phyloP scores from a whole-genome alignment of 805 yeast species.

The Candida koratica region DNA sequence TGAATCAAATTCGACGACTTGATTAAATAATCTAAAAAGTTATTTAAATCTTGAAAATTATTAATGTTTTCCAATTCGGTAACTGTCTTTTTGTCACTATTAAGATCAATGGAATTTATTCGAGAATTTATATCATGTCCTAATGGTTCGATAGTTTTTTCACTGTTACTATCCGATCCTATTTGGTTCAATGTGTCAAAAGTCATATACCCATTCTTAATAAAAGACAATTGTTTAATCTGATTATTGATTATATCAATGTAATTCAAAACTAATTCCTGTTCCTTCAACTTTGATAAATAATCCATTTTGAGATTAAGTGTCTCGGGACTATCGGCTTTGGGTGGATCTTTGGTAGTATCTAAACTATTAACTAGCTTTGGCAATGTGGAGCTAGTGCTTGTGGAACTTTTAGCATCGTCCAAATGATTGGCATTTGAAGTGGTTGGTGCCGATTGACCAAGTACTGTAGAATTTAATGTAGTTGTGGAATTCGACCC shows the following conservation, averaged over 20 bases:
- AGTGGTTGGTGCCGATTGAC: background rate
- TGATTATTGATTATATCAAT: conserved; percentile 41
- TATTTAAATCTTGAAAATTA: conserved; percentile 38
- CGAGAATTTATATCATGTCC: conserved; percentile 5
- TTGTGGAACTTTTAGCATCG: background rate
- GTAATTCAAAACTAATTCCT: conserved; percentile 39
- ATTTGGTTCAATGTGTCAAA: conserved; percentile 35
- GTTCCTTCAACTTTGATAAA: conserved; percentile 38
- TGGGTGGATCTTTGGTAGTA: background rate
- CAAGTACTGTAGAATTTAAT: background rate
- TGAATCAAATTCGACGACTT: conserved; percentile 37
- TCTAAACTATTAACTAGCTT: background rate
- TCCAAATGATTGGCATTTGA: too few species aligned
- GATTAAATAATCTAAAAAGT: conserved; percentile 34
- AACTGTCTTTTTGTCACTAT: conserved; percentile 1
- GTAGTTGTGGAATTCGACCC: conserved; percentile 2
- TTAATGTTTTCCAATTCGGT: conserved; percentile 31
- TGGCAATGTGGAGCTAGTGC: background rate
- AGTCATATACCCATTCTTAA: conserved; percentile 42
- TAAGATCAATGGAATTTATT: conserved; percentile 2
- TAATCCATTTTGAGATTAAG: conserved; percentile 28
- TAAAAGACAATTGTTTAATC: conserved; percentile 40
- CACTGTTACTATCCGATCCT: conserved; percentile 1
- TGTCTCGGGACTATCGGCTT: conserved; percentile 15
- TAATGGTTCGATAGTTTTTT: background rate